Evolutionary conservation across 164 flowering plant species (phyloP), one percentile per base, ranked within the genome.

Genomic region (Kalanchoe fedtschenkoi): DNA sequence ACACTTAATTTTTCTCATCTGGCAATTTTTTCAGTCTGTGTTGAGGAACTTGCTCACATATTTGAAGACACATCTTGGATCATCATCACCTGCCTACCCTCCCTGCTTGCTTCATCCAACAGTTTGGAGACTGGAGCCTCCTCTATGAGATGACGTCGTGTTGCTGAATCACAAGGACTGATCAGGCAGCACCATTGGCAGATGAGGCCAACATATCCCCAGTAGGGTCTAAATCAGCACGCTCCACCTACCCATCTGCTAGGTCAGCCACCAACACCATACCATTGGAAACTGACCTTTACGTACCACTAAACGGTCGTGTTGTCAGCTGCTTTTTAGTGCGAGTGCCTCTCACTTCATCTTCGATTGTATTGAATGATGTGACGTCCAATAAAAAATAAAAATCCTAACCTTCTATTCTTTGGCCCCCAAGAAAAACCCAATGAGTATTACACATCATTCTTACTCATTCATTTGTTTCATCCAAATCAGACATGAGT

Each of bases 201-300:
- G 70, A 57, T 32, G 66, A 63, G 8, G 70, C 66, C 37, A 63
- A 62, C 1, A 68, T 21, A 16, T 63, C 70, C 6, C 66, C 70
- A 6, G 62, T 43, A 2, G 62, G 44, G 21, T 58, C 66, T 34
- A 57, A 43, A 14, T 58, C 53, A 19, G 60, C 24, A 33, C 64
- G 55, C 64, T 47, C 67, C 1, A 60, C 64, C 5, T 55, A 14
- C 14, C 56, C 44, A 32, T 64, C 53, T 16, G 54, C 67, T 15
- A 64, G 22, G 28, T 60, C 60, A 10, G 60, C 64, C 43, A 60
- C 60, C 54, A 59, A 26, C n/a, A n/a, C n/a, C n/a, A n/a, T 1
- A 29, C 47, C 11, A 60, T 51, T 6, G 71, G 63, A 43, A 68
- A 68, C 33, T 56, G 39, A 2, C 67, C 67, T 29, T 60, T 68